Evolutionary conservation across 805 yeast species (phyloP), one percentile per base, ranked within the genome.

Genomic region (Ascoidea rubescens): DNA sequence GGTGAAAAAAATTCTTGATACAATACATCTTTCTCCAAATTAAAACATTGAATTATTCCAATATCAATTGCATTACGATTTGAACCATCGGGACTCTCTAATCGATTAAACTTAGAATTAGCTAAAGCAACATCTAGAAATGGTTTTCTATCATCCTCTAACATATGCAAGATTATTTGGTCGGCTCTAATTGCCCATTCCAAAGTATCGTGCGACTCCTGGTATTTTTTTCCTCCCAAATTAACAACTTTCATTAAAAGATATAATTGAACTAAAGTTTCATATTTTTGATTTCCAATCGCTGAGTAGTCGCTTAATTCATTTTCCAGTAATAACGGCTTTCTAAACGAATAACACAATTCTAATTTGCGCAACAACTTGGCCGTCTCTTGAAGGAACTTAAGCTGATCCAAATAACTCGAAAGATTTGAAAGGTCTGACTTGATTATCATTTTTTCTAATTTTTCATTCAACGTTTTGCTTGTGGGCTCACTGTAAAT

Each of bases 1-100:
- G 87, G 82, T 1, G 84, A 70, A 17, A 91, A 65, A 31, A 91
- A 66, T 57, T 87, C 89, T 0, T 93, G 90, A 59, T 82, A 86
- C 1, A 74, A 60, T 0, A 86, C 76, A 17, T 72, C 65, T 12
- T 68, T 67, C 52, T 76, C 78, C 51, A 85, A 65, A 60, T 87
- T 87, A 59, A 82, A 74, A 0, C 86, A 88, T 58, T 83, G 87
- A 54, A 90, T 66, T 69, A 78, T 73, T 4, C 73, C 72, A 16
- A 90, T 71, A 46, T 72, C 75, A 4, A 86, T 66, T 10, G 72
- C 66, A 60, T 87, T 88, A 17, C 71, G 64, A 55, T 85, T 83
- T 31, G 86, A 78, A 1, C 89, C 85, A 60, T 80, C 85, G 1
- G 79, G 65, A 10, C 79, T 71, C 48, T 82, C 87, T 4, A 82